Evolutionary conservation across 1,284 basidiomycete species (phyloP).

Genomic region (Marasmius tenuissimus): DNA sequence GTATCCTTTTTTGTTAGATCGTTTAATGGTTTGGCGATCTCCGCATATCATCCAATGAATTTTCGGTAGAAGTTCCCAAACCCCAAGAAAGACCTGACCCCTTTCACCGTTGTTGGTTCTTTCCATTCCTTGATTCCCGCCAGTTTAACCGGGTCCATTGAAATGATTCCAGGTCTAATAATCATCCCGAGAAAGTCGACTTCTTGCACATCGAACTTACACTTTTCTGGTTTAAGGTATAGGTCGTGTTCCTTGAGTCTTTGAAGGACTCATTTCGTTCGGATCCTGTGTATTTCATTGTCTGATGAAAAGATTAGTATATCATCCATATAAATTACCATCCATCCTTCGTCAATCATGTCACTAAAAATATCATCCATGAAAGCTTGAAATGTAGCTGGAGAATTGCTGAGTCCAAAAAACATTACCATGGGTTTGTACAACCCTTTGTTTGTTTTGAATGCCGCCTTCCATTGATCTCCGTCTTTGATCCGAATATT

Average conservation of each 20-base stretch:
- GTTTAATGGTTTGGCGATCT: neutral
- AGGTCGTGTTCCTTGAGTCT: too few species aligned
- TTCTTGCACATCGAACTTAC: too few species aligned
- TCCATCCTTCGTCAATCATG: slow-evolving; percentile 17
- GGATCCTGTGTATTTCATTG: too few species aligned
- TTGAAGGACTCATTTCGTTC: too few species aligned
- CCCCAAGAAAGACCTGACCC: neutral
- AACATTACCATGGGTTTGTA: slow-evolving; percentile 31
- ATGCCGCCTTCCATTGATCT: too few species aligned
- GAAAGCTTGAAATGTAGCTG: slow-evolving; percentile 26
- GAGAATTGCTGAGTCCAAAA: slow-evolving; percentile 32
- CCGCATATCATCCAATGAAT: neutral
- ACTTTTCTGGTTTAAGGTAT: too few species aligned
- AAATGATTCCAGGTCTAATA: too few species aligned
- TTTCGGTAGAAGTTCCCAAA: neutral
- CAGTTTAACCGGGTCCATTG: neutral
- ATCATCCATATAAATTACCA: slow-evolving; percentile 30
- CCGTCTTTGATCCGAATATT: too few species aligned
- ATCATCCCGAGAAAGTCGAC: too few species aligned
- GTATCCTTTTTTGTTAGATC: neutral
- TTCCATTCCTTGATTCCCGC: neutral
- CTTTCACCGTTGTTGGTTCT: neutral
- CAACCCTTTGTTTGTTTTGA: slow-evolving; percentile 4
- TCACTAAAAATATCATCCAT: slow-evolving; percentile 24
- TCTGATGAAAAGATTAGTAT: slow-evolving; percentile 26